These are phyloP conservation scores for Mariannaea sp. DNA, from an alignment of 2,329 filamentous ascomycete species.

Conservation along the genomic window DNA sequence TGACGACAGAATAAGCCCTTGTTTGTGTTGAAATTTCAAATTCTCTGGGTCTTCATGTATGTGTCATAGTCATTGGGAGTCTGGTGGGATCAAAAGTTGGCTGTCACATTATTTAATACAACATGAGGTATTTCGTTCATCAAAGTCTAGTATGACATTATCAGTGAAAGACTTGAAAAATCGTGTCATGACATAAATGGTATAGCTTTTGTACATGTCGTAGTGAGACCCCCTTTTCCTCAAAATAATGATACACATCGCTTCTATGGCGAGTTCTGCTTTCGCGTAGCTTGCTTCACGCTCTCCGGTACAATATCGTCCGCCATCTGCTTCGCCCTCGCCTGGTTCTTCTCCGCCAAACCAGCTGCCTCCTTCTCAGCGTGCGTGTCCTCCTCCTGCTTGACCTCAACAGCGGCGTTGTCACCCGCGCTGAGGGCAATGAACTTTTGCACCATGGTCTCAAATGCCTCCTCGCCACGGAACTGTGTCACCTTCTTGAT, in stretches of 20 bases:
- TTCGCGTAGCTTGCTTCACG: slow-evolving; percentile 31
- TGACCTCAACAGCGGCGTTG: slow-evolving; percentile 20
- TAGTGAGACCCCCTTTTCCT: slow-evolving; percentile 18
- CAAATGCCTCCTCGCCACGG: slow-evolving; percentile 69
- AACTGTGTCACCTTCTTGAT: slow-evolving; percentile 85
- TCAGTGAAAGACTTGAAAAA: slow-evolving; percentile 23
- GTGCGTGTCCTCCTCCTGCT: slow-evolving; percentile 14
- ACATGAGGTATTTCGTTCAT: slow-evolving; percentile 1
- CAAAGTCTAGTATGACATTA: slow-evolving; percentile 10
- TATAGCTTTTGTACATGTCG: slow-evolving; percentile 40
- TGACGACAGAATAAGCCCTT: background rate
- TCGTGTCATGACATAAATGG: slow-evolving; percentile 36
- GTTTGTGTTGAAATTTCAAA: background rate
- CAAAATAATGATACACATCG: slow-evolving; percentile 33
- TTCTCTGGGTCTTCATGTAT: too few relatives aligned
- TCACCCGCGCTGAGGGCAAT: slow-evolving; percentile 36
- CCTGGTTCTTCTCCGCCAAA: slow-evolving; percentile 38
- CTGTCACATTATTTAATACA: slow-evolving; percentile 6
- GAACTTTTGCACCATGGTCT: slow-evolving; percentile 61
- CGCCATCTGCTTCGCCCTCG: slow-evolving; percentile 42
- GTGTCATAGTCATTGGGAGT: slow-evolving; percentile 16
- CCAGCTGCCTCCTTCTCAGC: slow-evolving; percentile 29
- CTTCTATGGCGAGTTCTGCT: slow-evolving; percentile 27
- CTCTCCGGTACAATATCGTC: slow-evolving; percentile 38
- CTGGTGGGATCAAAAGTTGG: slow-evolving; percentile 21